Evolutionary conservation across 1,139 yeast genomes (phyloP), one percentile per base, ranked within the genome.

Genomic region (Taphrina confusa): DNA sequence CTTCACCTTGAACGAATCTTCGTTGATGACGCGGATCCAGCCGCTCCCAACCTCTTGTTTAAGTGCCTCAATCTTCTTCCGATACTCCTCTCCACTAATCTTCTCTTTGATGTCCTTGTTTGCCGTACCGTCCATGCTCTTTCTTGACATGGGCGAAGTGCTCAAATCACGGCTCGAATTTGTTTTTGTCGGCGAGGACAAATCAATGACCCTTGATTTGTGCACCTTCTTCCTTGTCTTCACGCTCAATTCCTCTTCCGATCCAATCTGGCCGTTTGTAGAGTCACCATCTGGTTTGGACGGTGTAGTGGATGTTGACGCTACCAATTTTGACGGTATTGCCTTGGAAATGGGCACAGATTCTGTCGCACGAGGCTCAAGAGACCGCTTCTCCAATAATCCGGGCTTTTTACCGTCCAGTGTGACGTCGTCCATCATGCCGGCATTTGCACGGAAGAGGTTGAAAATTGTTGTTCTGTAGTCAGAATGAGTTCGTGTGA

Each of bases 391-490:
- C 56, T 83, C 87, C 69, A 83, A 80, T 63, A 83, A 78, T 0
- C 87, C 87, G 0, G 87, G 87, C 62, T 79, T 72, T 8, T 84
- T 80, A 60, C 84, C 87, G 68, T 83, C 87, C 54, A 83, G 78
- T 66, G 79, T 76, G 63, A 82, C 70, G 20, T 70, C 69, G 62
- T 80, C 81, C 39, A 74, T 73, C 62, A 76, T 78, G 60, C 76
- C 79, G 8, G 58, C 30, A 27, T 80, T 79, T 12, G 84, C 84
- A 66, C 82, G 80, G 61, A 75, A 74, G 30, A 73, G 61, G 30
- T 68, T 68, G 60, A 68, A 68, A 14, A 68, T 65, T 5, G 67
- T 57, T 16, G 66, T 36, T 8, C 70, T 63, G 76, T 66, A 64
- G 18, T 66, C 54, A 3, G 62, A 63, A 34, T 61, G 64, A 4